A percentile compares a stretch with the other conserved stretches of the same genome.
Conservation (phyloP, 257 asterid species). For the Henckelia pumila region DNA sequence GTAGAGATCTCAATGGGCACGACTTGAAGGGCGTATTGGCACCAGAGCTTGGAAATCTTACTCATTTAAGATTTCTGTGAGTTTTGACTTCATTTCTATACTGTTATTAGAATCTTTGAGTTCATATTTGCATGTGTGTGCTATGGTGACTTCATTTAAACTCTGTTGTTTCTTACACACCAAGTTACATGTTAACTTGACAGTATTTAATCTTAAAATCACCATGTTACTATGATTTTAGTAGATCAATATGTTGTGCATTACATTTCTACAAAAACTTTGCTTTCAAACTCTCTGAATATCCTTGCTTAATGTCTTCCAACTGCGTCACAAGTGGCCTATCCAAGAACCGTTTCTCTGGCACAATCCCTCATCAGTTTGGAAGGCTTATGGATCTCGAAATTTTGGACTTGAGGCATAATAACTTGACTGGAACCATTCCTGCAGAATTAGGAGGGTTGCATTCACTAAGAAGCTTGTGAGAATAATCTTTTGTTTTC, state of each 20-base stretch:
- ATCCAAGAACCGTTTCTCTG: slow-evolving; percentile 63
- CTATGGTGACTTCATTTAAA: background rate
- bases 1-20: slow-evolving; percentile 67
- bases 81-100: slow-evolving; percentile 30
- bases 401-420: slow-evolving; percentile 77
- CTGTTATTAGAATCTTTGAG: background rate
- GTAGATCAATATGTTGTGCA: background rate
- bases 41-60: slow-evolving; percentile 74
- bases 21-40: slow-evolving; percentile 62
- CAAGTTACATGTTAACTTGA: background rate
- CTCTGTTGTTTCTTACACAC: background rate
- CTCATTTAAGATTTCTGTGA: slow-evolving; percentile 62
- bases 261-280: background rate
- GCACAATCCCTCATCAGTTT: slow-evolving; percentile 63
- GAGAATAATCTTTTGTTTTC: slow-evolving; percentile 32
- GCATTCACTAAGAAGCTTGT: slow-evolving; percentile 58
- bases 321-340: slow-evolving; percentile 39
- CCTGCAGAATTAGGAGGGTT: slow-evolving; percentile 65
- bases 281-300: background rate
- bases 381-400: slow-evolving; percentile 58
- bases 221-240: background rate
- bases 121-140: background rate
- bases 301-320: slow-evolving; percentile 14
- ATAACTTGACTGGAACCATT: slow-evolving; percentile 58
- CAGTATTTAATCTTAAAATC: background rate